A percentile compares a stretch with the other conserved stretches of the same genome.
These are phyloP conservation scores for Chenopodium album DNA, from an alignment of 148 eudicot genomes.

Conservation along the genomic window DNA sequence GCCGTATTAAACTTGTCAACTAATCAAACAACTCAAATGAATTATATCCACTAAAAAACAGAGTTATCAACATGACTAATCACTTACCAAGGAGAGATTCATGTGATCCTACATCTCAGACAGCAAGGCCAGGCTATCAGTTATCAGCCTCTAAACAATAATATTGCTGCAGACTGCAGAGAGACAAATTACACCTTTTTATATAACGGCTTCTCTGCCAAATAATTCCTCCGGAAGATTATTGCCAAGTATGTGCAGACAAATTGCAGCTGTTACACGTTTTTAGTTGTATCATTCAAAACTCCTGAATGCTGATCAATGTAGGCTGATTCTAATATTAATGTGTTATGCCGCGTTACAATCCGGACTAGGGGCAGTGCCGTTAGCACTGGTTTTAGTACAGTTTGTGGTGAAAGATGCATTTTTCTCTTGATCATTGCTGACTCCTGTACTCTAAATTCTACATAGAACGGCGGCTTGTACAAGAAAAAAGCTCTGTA, in stretches of 20 bases:
- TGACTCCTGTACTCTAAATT: neutral
- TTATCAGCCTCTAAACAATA: neutral
- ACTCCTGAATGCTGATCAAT: neutral
- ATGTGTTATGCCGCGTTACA: neutral
- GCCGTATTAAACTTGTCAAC: neutral
- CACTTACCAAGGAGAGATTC: conserved; percentile 8
- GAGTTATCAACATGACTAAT: conserved; percentile 7
- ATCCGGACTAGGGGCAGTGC: neutral
- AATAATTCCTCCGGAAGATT: neutral
- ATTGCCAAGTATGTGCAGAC: conserved; percentile 5
- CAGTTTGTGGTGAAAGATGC: neutral
- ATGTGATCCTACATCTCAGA: conserved; percentile 15
- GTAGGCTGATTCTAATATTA: neutral
- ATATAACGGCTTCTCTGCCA: neutral
- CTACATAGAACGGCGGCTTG: neutral
- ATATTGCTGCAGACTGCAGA: conserved; percentile 1
- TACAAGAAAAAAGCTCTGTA: neutral
- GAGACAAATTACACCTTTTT: conserved; percentile 15
- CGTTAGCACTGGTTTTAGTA: neutral
- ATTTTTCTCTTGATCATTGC: neutral
- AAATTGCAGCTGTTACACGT: conserved; percentile 13
- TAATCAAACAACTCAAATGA: neutral
- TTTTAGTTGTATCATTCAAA: neutral
- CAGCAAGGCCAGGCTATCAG: conserved; percentile 16
- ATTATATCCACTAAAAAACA: neutral